Evolutionary conservation across 371 early-diverging fungal species (phyloP).

Genomic region (Rhizopus sp.): DNA sequence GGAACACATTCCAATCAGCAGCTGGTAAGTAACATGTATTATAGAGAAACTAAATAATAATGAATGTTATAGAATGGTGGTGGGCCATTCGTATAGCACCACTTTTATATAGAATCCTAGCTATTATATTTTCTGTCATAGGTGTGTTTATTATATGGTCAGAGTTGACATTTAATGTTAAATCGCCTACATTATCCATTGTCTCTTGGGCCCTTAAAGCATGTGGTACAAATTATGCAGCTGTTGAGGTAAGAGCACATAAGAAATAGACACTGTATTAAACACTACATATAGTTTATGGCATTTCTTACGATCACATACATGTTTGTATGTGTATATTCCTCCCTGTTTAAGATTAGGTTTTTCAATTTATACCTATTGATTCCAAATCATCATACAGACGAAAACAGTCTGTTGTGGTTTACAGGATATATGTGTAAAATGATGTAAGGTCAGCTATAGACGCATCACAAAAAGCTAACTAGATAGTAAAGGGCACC

Average conservation of each 20-base stretch:
- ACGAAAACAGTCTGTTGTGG: conserved; percentile 85
- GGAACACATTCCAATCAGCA: conserved; percentile 4
- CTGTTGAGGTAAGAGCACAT: conserved; percentile 49
- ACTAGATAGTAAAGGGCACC: conserved; percentile 64
- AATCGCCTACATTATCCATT: conserved; percentile 56
- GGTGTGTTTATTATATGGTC: conserved; percentile 88
- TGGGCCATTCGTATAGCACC: conserved; percentile 83
- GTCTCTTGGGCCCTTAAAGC: conserved; percentile 49
- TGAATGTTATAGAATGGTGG: conserved; percentile 64
- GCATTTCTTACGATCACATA: conserved; percentile 79
- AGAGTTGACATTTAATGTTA: conserved; percentile 82
- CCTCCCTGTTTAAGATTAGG: conserved; percentile 83
- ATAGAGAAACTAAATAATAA: not conserved
- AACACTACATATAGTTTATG: conserved; percentile 51
- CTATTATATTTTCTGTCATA: conserved; percentile 61
- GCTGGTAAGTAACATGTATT: conserved; percentile 5
- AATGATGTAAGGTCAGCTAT: conserved; percentile 54
- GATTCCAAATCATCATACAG: conserved; percentile 90
- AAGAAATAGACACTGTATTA: not conserved
- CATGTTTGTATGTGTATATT: conserved; percentile 92
- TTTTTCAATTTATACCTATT: conserved; percentile 84
- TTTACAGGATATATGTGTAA: conserved; percentile 90
- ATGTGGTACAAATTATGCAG: conserved; percentile 55
- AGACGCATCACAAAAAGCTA: not conserved
- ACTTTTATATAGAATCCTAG: conserved; percentile 53